Conservation (phyloP, 192 early-diverging fungal genomes). For the Diversispora eburnea region DNA sequence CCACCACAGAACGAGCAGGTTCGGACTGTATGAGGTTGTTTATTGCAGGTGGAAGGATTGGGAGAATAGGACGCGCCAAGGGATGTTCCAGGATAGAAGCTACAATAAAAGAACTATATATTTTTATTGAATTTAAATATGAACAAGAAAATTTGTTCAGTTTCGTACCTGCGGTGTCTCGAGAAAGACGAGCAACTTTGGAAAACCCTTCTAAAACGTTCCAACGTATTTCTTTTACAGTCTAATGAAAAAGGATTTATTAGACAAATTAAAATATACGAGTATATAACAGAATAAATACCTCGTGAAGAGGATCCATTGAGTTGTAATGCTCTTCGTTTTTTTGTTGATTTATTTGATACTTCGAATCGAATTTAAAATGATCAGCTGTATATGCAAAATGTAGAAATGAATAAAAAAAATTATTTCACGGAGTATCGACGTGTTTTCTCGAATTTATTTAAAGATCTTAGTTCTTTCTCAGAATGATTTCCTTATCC, state of each 20-base stretch:
- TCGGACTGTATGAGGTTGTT: constrained; percentile 52
- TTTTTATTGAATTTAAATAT: constrained; percentile 4
- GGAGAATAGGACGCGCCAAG: constrained; percentile 50
- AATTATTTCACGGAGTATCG: no score
- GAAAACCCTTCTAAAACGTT: constrained; percentile 73
- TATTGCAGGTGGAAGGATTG: constrained; percentile 48
- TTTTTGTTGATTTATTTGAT: no score
- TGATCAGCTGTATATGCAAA: no score
- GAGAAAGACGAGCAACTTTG: constrained; percentile 66
- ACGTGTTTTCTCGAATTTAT: no score
- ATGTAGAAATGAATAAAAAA: no score
- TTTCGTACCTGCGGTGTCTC: constrained; percentile 56
- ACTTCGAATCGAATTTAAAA: no score
- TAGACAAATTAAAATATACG: neutral
- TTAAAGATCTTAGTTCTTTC: no score
- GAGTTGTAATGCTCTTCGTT: no score
- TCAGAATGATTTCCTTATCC: no score
- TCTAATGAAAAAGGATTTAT: constrained; percentile 33
- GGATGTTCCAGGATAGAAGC: constrained; percentile 49
- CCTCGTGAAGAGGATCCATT: neutral
- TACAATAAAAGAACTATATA: neutral
- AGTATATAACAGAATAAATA: neutral
- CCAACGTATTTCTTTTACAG: constrained; percentile 70
- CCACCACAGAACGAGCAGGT: constrained; percentile 55
- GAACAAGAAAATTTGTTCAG: neutral